Conservation (phyloP, 495 filamentous ascomycete genomes). For the Xylaria scruposa region DNA sequence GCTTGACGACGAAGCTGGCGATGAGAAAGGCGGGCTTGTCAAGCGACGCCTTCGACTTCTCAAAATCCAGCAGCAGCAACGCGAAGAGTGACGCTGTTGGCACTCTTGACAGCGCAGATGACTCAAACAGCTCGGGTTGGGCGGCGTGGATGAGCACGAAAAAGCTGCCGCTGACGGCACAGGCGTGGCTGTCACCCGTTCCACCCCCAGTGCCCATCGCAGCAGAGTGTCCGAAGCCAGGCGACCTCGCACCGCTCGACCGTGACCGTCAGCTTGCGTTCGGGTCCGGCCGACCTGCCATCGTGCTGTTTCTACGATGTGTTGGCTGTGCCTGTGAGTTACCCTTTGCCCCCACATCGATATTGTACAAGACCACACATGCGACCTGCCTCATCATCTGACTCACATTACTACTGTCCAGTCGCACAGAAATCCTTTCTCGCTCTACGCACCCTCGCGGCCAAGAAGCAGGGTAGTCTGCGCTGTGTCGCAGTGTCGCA, state of each 20-base stretch:
- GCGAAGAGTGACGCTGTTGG: constrained; percentile 32
- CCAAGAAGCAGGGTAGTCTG: constrained; percentile 47
- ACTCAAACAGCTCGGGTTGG: constrained; percentile 41
- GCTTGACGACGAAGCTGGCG: constrained; percentile 56
- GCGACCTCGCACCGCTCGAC: constrained; percentile 55
- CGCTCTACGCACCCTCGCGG: constrained; percentile 53
- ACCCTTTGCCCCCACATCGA: not conserved
- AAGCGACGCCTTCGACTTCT: constrained; percentile 47
- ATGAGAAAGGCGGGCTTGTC: constrained; percentile 53
- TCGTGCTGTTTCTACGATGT: constrained; percentile 61
- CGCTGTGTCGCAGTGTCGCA: constrained; percentile 63
- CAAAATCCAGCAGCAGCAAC: constrained; percentile 37
- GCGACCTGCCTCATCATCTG: not conserved
- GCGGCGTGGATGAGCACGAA: constrained; percentile 48
- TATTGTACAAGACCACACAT: not conserved
- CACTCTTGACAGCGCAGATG: constrained; percentile 37
- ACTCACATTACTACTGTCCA: constrained; percentile 26
- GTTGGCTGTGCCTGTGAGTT: constrained; percentile 61
- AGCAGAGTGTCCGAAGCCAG: constrained; percentile 46
- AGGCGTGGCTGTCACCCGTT: constrained; percentile 53
- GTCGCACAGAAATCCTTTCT: constrained; percentile 65
- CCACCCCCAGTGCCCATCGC: constrained; percentile 55
- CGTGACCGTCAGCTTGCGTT: constrained; percentile 51
- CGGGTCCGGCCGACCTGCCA: constrained; percentile 45
- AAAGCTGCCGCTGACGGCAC: constrained; percentile 46